Evolutionary conservation across 495 filamentous ascomycete species (phyloP).

Genomic region (Hyaloscypha finlandica): DNA sequence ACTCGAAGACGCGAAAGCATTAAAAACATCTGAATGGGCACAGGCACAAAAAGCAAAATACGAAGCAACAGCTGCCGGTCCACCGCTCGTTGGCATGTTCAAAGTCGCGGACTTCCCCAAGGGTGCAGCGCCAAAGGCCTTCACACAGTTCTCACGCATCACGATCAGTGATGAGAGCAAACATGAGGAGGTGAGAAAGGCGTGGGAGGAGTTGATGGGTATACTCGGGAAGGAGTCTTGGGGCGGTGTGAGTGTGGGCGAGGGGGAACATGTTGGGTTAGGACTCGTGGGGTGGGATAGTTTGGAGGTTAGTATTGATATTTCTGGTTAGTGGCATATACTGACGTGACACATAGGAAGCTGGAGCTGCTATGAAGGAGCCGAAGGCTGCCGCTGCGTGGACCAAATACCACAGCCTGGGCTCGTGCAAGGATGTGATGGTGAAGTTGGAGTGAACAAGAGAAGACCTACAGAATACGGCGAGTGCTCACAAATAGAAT

Average conservation of each 20-base stretch:
- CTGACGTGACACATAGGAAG: constrained; percentile 1
- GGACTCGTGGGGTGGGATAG: constrained; percentile 21
- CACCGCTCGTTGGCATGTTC: constrained; percentile 3
- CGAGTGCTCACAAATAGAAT: too few relatives aligned
- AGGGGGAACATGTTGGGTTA: constrained; percentile 4
- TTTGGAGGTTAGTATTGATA: constrained; percentile 8
- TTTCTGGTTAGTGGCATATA: too few relatives aligned
- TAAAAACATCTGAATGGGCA: constrained; percentile 2
- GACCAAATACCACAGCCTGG: constrained; percentile 9
- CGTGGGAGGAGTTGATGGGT: constrained; percentile 14
- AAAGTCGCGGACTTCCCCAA: constrained; percentile 16
- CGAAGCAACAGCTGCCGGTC: constrained; percentile 18
- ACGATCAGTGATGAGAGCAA: constrained; percentile 11
- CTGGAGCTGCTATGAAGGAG: background rate
- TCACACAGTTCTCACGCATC: constrained; percentile 19
- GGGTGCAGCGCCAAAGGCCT: constrained; percentile 5
- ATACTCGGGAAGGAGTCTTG: constrained; percentile 15
- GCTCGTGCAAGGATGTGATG: constrained; percentile 24
- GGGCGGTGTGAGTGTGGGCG: constrained; percentile 17
- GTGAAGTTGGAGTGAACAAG: constrained; percentile 20
- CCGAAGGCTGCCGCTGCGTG: constrained; percentile 10
- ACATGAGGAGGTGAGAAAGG: background rate
- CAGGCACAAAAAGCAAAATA: background rate
- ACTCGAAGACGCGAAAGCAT: constrained; percentile 9
- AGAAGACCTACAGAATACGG: too few relatives aligned